Base-by-base conservation (phyloP, 78 protist species). In the Blattamonas nauphoetae region DNA sequence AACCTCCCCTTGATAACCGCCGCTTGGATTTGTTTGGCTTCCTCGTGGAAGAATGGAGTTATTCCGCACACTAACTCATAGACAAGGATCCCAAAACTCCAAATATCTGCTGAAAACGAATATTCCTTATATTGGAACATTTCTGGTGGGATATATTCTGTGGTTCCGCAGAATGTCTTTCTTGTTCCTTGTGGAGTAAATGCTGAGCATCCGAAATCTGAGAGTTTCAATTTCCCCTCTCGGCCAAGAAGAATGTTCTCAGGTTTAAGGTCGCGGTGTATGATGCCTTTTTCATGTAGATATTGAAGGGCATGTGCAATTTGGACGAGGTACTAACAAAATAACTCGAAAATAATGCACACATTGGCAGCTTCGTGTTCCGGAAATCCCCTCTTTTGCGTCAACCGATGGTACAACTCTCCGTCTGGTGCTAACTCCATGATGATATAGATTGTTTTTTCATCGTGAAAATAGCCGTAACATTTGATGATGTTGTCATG, bases 61-160 rank as follows among this genome's bases (percentile, higher is more conserved):
- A 32, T 45, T 3, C 91, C 88, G 3, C 3, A 63, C 41, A 89
- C 36, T 1, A 2, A 11, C 46, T 86, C 90, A 2, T 41, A 89
- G 2, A 89, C 42, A 21, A 89, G 44, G 36, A 21, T 4, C 44
- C 85, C 91, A 5, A 89, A 34, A 71, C 83, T 3, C 91, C 91
- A 89, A 21, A 33, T 43, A 36, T 89, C 91, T 45, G 38, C 44
- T 1, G 86, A 42, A 36, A 46, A 33, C 32, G 43, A 3, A 44
- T 89, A 89, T 1, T 1, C n/a, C n/a, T 33, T 5, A 1, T 79
- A 6, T 6, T 32, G 1, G 2, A 89, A 86, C 3, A 89, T 78
- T 36, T 89, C 91, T n/a, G 91, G 91, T n/a, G 89, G 81, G 55
- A 86, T 45, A 33, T 85, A 89, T 2, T 84, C 91, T 1, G 89